A percentile compares a stretch with the other conserved stretches of the same genome.
These are phyloP conservation scores for Talinum fruticosum DNA, from an alignment of 148 eudicot species.

Conservation along the genomic window DNA sequence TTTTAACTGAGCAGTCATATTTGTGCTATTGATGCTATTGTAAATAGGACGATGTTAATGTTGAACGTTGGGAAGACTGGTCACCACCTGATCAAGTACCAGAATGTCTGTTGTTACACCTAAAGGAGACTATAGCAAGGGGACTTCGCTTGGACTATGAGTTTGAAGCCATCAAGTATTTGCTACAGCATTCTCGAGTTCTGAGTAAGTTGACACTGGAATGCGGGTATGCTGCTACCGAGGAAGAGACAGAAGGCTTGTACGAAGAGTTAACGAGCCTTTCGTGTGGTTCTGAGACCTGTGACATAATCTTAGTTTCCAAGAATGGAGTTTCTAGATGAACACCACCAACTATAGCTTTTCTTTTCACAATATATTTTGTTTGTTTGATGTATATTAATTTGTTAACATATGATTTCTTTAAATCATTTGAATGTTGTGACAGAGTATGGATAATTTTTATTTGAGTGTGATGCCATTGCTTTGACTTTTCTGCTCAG, in stretches of 20 bases:
- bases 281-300: neutral
- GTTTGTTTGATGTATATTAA: neutral
- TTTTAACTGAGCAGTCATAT: neutral
- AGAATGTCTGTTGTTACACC: neutral
- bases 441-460: too few relatives aligned
- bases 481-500: too few relatives aligned
- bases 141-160: neutral
- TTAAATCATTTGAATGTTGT: too few relatives aligned
- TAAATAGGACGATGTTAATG: neutral
- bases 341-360: neutral
- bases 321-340: neutral
- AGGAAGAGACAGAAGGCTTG: neutral
- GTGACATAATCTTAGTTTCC: neutral
- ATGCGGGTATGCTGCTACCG: neutral
- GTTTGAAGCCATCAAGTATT: constrained; percentile 8
- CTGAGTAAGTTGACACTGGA: constrained; percentile 4
- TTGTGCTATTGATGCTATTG: neutral
- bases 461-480: too few relatives aligned
- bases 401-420: neutral
- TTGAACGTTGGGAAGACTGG: neutral
- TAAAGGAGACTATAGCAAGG: neutral
- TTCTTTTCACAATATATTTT: neutral
- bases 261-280: neutral
- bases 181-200: constrained; percentile 4
- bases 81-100: neutral